phyloP scores from a whole-genome alignment of 1,284 basidiomycete species.

The Leccinum angustisporum region DNA sequence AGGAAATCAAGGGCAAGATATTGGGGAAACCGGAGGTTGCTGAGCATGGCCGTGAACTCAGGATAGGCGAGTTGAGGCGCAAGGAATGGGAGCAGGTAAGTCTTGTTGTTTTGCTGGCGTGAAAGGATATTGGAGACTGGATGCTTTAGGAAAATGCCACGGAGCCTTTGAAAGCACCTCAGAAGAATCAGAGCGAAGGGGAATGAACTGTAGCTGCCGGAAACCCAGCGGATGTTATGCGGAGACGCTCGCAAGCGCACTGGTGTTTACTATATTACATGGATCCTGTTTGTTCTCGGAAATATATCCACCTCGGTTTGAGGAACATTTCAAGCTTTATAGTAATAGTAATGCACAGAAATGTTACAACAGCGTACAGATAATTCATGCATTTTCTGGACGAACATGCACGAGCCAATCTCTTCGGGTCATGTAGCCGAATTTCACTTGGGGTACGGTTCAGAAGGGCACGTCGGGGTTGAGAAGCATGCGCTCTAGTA shows the following conservation, averaged over 20 bases:
- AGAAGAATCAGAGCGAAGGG: neutral
- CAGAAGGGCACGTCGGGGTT: neutral
- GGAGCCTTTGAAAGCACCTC: slow-evolving; percentile 4
- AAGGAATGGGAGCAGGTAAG: slow-evolving; percentile 42
- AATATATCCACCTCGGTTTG: neutral
- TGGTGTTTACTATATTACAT: neutral
- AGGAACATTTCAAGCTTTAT: neutral
- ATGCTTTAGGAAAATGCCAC: slow-evolving; percentile 4
- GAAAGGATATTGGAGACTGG: too few relatives aligned
- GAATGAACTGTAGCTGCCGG: neutral
- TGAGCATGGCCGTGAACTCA: slow-evolving; percentile 47
- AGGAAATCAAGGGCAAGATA: slow-evolving; percentile 53
- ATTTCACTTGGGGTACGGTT: too few relatives aligned
- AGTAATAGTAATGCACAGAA: too few relatives aligned
- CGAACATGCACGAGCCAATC: too few relatives aligned
- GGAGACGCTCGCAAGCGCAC: neutral
- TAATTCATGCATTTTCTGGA: too few relatives aligned
- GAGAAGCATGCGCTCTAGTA: too few relatives aligned
- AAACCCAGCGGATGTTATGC: neutral
- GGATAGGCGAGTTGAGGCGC: slow-evolving; percentile 48
- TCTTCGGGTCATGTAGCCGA: too few relatives aligned
- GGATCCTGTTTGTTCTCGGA: neutral
- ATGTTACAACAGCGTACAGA: too few relatives aligned
- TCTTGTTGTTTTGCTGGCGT: slow-evolving; percentile 7
- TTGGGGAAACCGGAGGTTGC: slow-evolving; percentile 45